phyloP scores from a whole-genome alignment of 305 asterid species.

The Petunia hybrid region DNA sequence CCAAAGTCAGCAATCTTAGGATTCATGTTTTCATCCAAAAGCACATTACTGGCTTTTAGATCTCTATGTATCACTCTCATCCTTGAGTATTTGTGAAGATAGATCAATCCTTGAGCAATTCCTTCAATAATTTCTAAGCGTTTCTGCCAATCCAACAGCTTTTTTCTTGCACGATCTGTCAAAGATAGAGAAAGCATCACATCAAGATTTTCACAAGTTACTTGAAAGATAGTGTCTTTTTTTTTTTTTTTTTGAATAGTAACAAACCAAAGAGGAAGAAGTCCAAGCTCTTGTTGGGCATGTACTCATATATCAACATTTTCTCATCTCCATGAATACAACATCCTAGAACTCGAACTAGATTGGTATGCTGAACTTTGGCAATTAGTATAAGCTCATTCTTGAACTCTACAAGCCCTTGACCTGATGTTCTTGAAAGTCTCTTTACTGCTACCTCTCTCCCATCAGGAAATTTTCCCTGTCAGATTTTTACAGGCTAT shows the following conservation, averaged over 20 bases:
- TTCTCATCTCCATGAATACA: constrained; percentile 40
- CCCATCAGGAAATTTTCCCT: constrained; percentile 42
- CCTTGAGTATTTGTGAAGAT: constrained; percentile 48
- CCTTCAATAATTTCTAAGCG: constrained; percentile 46
- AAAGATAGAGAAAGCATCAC: not conserved
- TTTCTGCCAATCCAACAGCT: constrained; percentile 37
- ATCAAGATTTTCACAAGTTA: not conserved
- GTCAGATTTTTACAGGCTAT: not conserved
- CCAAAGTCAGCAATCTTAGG: constrained; percentile 54
- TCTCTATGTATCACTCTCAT: constrained; percentile 48
- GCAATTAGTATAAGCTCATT: constrained; percentile 41
- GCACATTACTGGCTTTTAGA: constrained; percentile 46
- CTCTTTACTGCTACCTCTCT: constrained; percentile 41
- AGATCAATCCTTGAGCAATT: constrained; percentile 48
- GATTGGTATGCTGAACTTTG: constrained; percentile 50
- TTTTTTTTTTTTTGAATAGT: not conserved
- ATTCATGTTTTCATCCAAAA: constrained; percentile 49
- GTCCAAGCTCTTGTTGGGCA: constrained; percentile 49
- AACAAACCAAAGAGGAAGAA: constrained; percentile 36
- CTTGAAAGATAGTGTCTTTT: not conserved
- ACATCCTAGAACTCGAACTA: constrained; percentile 45
- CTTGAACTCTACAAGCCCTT: constrained; percentile 42
- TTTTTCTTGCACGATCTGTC: constrained; percentile 37
- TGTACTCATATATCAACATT: constrained; percentile 43
- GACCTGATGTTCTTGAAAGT: constrained; percentile 41